Base-by-base conservation (phyloP, 768 basidiomycete genomes). In the Russula vinacea region DNA sequence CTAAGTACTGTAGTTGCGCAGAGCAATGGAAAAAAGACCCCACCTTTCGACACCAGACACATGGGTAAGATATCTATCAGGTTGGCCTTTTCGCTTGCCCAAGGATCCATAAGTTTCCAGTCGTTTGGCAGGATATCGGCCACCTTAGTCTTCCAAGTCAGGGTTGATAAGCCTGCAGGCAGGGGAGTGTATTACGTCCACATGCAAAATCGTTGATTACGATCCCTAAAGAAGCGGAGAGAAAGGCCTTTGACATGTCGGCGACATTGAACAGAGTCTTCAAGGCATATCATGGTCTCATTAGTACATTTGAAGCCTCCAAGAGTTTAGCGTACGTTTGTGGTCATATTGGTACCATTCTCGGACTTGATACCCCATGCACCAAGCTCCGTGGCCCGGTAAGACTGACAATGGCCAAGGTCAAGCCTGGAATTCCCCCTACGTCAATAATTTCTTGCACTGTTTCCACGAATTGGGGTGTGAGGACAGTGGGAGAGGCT, bases 61-160 rank as follows among this genome's bases (percentile, higher is more conserved):
- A 32, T 81, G 80, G 7, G 78, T 70, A 19, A 80, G 37, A 76
- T 71, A 62, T 81, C 81, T 5, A 71, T 69, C 8, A 81, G 9
- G 50, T 72, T 76, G 0, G 75, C 76, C 58, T 71, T 74, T 58
- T 73, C 67, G n/a, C 70, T 76, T 0, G 79, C 77, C 74, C 76
- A 78, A 17, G 73, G 66, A 65, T 82, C 79, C 67, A 72, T 71
- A 19, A 81, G 73, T 60, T 67, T 56, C 80, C 81, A 83, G 2
- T 69, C 73, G 2, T 53, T 68, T 2, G 76, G 75, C 1, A 81
- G 68, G 14, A 80, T 45, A 40, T 78, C 73, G 33, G 64, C 64
- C 49, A 80, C 37, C 64, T 73, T 75, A 0, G 77, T 77, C 17
- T 74, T 67, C 78, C 78, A 80, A 7, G 67, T 71, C 13, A 80